Evolutionary conservation across 1,284 basidiomycete species (phyloP).

Genomic region (Trametes polyzona): DNA sequence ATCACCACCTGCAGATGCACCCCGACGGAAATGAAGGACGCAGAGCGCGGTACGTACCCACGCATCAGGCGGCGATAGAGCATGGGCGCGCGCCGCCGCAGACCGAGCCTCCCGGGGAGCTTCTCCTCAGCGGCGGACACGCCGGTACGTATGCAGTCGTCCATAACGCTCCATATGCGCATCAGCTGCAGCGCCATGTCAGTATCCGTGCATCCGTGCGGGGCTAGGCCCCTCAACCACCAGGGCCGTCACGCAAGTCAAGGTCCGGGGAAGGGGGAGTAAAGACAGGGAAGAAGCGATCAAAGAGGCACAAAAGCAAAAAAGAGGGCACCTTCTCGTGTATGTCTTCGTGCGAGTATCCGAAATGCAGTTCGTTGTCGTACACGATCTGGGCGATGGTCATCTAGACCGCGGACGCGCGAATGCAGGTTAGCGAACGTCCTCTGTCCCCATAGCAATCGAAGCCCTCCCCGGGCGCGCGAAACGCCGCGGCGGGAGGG

Average conservation of each 20-base stretch:
- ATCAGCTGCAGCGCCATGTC: conserved; percentile 51
- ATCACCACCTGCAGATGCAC: neutral
- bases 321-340: conserved; percentile 60
- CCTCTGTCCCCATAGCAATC: conserved; percentile 20
- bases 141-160: conserved; percentile 88
- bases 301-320: conserved; percentile 1
- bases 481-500: conserved; percentile 4
- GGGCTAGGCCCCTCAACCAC: neutral
- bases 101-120: conserved; percentile 84
- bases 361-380: conserved; percentile 89
- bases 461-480: conserved; percentile 7
- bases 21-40: neutral
- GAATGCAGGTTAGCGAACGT: conserved; percentile 15
- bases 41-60: conserved; percentile 54
- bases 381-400: conserved; percentile 95
- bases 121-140: conserved; percentile 79
- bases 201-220: neutral
- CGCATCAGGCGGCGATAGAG: conserved; percentile 89
- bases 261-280: conserved; percentile 38
- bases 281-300: neutral
- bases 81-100: conserved; percentile 82
- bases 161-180: conserved; percentile 92
- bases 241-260: conserved; percentile 11
- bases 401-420: conserved; percentile 53
- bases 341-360: conserved; percentile 78